phyloP scores from a whole-genome alignment of 164 flowering plant species.

The Liquidambar formosana region DNA sequence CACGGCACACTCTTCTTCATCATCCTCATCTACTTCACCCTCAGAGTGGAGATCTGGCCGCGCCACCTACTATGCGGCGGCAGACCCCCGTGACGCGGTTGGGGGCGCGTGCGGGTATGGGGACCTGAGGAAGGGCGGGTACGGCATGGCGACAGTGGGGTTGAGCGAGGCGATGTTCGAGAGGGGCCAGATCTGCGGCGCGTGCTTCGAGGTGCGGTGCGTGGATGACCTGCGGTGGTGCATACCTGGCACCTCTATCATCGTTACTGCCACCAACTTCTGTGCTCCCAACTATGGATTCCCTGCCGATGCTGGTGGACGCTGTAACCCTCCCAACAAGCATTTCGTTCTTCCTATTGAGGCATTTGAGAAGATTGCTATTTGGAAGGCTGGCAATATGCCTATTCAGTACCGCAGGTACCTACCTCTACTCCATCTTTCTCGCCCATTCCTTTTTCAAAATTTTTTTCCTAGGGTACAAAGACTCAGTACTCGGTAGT shows the following conservation, averaged over 20 bases:
- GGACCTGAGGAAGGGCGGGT: slow-evolving; percentile 62
- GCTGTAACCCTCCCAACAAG: slow-evolving; percentile 81
- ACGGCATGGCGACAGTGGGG: slow-evolving; percentile 84
- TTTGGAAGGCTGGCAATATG: slow-evolving; percentile 97
- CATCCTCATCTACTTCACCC: slow-evolving; percentile 24
- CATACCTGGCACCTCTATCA: slow-evolving; percentile 85
- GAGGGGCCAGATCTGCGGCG: slow-evolving; percentile 90
- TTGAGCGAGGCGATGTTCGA: slow-evolving; percentile 65
- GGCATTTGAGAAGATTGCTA: slow-evolving; percentile 91
- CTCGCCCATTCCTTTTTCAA: background rate
- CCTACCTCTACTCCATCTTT: background rate
- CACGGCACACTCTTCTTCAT: slow-evolving; percentile 31
- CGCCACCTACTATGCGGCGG: slow-evolving; percentile 84
- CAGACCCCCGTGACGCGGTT: slow-evolving; percentile 70
- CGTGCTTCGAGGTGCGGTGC: slow-evolving; percentile 80
- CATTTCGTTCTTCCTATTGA: slow-evolving; percentile 89
- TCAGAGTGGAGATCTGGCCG: slow-evolving; percentile 72
- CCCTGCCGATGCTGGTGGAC: slow-evolving; percentile 63
- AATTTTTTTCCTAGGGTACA: too few species aligned
- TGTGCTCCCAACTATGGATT: slow-evolving; percentile 88
- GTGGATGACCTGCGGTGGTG: slow-evolving; percentile 86
- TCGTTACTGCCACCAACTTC: slow-evolving; percentile 92
- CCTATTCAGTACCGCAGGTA: slow-evolving; percentile 88
- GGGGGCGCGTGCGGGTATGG: slow-evolving; percentile 97
- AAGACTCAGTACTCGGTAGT: too few species aligned